Conservation (phyloP, 2,329 filamentous ascomycete genomes). For the Fusarium azukiicola region DNA sequence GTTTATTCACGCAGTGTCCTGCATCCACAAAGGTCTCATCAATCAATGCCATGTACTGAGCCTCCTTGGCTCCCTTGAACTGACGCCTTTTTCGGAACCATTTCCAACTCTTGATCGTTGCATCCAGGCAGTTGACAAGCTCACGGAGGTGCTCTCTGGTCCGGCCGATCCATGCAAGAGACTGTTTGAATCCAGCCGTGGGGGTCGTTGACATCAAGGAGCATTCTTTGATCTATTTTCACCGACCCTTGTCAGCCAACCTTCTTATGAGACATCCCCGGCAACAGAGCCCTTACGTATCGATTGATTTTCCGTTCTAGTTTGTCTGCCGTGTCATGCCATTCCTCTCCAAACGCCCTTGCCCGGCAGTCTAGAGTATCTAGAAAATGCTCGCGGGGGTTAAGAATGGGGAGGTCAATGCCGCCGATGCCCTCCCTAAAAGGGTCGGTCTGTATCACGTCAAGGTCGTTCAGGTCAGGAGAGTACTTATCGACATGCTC, state of each 20-base stretch:
- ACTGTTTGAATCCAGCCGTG: not conserved
- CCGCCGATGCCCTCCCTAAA: not conserved
- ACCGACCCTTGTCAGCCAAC: not conserved
- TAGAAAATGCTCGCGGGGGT: not conserved
- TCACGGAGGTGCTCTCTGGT: not conserved
- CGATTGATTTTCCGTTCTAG: not conserved
- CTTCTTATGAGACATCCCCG: not conserved
- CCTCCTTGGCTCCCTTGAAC: not conserved
- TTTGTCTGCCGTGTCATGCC: not conserved
- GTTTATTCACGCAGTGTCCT: not conserved
- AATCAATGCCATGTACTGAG: not conserved
- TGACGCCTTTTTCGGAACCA: not conserved
- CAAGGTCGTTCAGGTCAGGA: not conserved
- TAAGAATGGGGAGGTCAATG: accelerated
- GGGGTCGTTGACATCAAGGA: not conserved
- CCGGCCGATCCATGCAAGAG: constrained; percentile 13
- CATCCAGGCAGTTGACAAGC: not conserved
- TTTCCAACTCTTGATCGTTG: constrained; percentile 24
- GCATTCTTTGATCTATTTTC: not conserved
- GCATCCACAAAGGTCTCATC: not conserved
- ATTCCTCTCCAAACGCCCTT: not conserved
- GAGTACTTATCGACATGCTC: not conserved
- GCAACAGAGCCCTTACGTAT: not conserved
- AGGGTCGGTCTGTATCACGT: not conserved
- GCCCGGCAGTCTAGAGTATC: not conserved